Conservation (phyloP, 164 flowering plant species). For the Nymphaea thermarum region DNA sequence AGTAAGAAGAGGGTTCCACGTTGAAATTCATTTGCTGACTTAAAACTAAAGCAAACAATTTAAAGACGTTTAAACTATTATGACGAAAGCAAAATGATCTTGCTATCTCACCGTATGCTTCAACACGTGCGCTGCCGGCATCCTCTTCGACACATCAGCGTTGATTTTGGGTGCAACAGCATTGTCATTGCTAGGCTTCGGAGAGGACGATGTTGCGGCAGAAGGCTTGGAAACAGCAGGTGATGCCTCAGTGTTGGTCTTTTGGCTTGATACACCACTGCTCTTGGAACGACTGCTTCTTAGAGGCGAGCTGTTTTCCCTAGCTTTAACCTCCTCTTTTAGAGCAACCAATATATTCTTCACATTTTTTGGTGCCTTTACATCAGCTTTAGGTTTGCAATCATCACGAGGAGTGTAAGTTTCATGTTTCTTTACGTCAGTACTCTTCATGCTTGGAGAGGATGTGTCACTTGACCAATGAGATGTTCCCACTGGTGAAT, state of each 20-base stretch:
- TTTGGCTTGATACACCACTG: conserved; percentile 29
- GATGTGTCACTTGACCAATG: conserved; percentile 10
- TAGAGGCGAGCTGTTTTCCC: conserved; percentile 84
- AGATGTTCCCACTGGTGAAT: conserved; percentile 9
- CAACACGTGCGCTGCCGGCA: background rate
- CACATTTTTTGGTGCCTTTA: conserved; percentile 49
- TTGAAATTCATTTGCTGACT: too few species aligned
- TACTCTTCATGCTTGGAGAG: background rate
- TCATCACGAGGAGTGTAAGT: background rate
- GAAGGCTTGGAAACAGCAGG: background rate
- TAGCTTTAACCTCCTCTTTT: conserved; percentile 64
- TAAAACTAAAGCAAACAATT: too few species aligned
- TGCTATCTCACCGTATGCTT: background rate
- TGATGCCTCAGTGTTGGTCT: conserved; percentile 35
- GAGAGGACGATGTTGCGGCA: background rate
- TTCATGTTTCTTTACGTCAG: background rate
- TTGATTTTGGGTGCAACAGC: background rate
- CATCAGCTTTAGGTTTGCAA: background rate
- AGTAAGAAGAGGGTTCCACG: background rate
- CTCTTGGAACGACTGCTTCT: conserved; percentile 48
- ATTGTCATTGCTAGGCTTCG: background rate
- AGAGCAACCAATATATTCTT: conserved; percentile 61
- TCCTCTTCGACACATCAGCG: background rate
- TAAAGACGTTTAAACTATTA: too few species aligned
- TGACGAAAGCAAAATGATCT: background rate